A percentile compares a stretch with the other conserved stretches of the same genome.
phyloP scores from a whole-genome alignment of 2,329 filamentous ascomycete species.

The Davidsoniella neocaledoniae region DNA sequence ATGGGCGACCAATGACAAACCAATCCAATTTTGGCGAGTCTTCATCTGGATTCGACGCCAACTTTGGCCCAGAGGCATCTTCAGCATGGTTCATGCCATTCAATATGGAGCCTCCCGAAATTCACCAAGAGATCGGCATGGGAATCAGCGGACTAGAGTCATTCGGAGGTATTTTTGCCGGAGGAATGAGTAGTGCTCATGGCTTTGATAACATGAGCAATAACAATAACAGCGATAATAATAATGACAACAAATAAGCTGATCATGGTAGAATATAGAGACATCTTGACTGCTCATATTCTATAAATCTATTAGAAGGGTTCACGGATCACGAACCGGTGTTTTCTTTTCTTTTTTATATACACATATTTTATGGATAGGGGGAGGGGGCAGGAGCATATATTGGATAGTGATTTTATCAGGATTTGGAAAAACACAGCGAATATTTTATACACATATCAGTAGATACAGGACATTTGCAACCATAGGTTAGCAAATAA shows the following conservation, averaged over 20 bases:
- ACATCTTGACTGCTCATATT: background rate
- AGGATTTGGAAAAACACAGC: too few species aligned
- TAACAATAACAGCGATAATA: background rate
- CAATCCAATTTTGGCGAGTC: background rate
- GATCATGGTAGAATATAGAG: background rate
- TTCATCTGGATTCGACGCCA: background rate
- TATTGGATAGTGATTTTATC: background rate
- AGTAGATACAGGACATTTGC: too few species aligned
- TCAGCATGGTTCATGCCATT: constrained; percentile 88
- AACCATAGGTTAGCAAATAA: too few species aligned
- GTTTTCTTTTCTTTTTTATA: background rate
- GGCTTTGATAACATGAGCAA: constrained; percentile 17
- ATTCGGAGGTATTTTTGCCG: constrained; percentile 32
- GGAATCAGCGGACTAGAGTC: constrained; percentile 25
- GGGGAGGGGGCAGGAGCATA: background rate
- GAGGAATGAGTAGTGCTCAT: constrained; percentile 21
- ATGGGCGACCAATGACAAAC: background rate
- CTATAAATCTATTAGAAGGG: background rate
- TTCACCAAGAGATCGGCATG: constrained; percentile 31
- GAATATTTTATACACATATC: too few species aligned
- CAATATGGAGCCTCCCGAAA: constrained; percentile 64
- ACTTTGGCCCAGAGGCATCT: constrained; percentile 27
- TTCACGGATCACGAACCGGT: background rate
- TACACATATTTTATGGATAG: too few species aligned
- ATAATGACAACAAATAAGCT: background rate